These are phyloP conservation scores for Aspergillus pseudoviridinutans DNA, from an alignment of 2,329 filamentous ascomycete species.

Conservation along the genomic window DNA sequence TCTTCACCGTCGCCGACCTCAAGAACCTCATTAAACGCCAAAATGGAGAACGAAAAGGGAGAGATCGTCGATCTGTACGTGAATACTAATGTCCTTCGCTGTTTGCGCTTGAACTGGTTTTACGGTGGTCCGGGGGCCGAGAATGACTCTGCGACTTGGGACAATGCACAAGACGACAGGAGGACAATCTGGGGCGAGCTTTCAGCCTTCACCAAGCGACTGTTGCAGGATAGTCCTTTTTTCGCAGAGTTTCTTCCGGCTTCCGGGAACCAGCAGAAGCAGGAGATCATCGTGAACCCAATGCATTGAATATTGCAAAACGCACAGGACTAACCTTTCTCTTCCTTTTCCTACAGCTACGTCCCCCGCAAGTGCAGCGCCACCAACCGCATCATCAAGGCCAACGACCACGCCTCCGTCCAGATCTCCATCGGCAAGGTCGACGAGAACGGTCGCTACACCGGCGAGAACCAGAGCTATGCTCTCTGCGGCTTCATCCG, in stretches of 20 bases:
- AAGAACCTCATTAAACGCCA: conserved; percentile 45
- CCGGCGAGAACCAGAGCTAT: conserved; percentile 96
- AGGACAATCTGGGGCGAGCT: background rate
- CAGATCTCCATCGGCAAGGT: conserved; percentile 98
- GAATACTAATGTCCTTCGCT: conserved; percentile 14
- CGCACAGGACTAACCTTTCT: conserved; percentile 11
- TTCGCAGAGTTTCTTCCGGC: background rate
- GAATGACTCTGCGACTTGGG: background rate
- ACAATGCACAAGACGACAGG: background rate
- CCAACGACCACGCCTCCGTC: conserved; percentile 98
- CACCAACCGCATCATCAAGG: conserved; percentile 99
- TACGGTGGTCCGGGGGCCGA: background rate
- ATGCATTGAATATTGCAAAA: conserved; percentile 7
- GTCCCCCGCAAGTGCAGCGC: conserved; percentile 98
- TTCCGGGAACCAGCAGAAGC: background rate
- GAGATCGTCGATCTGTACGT: conserved; percentile 98
- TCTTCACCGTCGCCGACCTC: conserved; percentile 34
- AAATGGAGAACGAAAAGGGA: conserved; percentile 99
- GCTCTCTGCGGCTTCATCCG: conserved; percentile 97
- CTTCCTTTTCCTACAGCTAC: conserved; percentile 59
- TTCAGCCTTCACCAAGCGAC: background rate
- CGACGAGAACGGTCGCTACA: conserved; percentile 96
- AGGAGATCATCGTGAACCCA: conserved; percentile 4
- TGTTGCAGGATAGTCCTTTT: background rate
- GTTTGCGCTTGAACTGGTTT: conserved; percentile 3